These are phyloP conservation scores for Marasmius tenuissimus DNA, from an alignment of 1,284 basidiomycete species.

Conservation along the genomic window DNA sequence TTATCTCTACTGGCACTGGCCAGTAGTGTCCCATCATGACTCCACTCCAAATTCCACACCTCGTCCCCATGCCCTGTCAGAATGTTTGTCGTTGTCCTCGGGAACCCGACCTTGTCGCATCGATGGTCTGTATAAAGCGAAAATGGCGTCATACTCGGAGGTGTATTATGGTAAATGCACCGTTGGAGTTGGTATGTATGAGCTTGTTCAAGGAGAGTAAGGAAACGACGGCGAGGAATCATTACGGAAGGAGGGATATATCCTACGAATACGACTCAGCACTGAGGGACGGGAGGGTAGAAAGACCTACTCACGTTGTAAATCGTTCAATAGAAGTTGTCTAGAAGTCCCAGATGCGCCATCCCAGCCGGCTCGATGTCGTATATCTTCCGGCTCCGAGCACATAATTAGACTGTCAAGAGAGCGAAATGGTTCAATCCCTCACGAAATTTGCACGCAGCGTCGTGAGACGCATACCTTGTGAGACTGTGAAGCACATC, in stretches of 20 bases:
- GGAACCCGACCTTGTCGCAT: conserved; percentile 83
- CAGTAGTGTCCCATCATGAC: conserved; percentile 82
- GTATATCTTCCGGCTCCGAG: conserved; percentile 80
- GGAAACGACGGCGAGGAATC: conserved; percentile 89
- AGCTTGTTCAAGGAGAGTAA: conserved; percentile 88
- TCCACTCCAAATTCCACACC: conserved; percentile 96
- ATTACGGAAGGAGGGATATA: conserved; percentile 89
- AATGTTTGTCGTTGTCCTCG: conserved; percentile 80
- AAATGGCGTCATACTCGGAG: conserved; percentile 56
- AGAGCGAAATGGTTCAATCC: conserved; percentile 1
- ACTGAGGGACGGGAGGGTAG: neutral
- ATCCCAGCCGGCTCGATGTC: conserved; percentile 85
- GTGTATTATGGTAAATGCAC: conserved; percentile 81
- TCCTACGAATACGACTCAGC: conserved; percentile 41
- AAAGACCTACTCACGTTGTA: conserved; percentile 69
- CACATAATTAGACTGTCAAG: conserved; percentile 83
- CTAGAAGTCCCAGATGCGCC: conserved; percentile 83
- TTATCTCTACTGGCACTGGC: conserved; percentile 90
- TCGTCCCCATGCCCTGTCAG: conserved; percentile 88
- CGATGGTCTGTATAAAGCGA: conserved; percentile 87
- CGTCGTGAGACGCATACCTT: conserved; percentile 51
- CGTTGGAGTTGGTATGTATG: conserved; percentile 42
- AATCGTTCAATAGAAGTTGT: conserved; percentile 68
- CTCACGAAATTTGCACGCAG: neutral
- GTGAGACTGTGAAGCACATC: conserved; percentile 84